Base-by-base conservation (phyloP, 2,329 filamentous ascomycete genomes). In the Rhynchosporium graminicola region DNA sequence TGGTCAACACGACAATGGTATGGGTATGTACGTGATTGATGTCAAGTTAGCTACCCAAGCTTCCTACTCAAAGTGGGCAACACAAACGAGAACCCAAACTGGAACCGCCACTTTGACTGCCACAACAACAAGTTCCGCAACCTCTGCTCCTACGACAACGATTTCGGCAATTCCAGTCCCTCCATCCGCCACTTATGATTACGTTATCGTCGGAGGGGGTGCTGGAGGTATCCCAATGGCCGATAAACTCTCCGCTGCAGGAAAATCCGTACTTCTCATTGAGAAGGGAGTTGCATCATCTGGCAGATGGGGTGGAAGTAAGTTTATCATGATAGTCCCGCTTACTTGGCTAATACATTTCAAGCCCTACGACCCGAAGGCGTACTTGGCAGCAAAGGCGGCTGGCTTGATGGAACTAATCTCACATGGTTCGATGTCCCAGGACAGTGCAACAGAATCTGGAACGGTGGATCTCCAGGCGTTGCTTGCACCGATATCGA, bases 361-460 rank as follows among this genome's bases (percentile, higher is more conserved):
- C 3, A 26, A 65, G 63, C 69, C 28, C 57, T 68, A 28, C 67
- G 71, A 62, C 71, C 69, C 28, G 68, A 71, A 55, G 83, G 77
- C 40, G 20, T 26, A 56, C 42, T 38, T 20, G 20, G 20, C 15
- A 56, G 43, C 26, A 56, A 3, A 3, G 52, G 52, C 12, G 79
- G 87, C 1, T 91, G 88, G 88, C 62, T 74, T 10, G 75, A 81
- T 42, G 82, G 81, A 42, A 84, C 83, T 20, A 84, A 85, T 56
- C 75, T 90, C 40, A 90, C 87, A 6, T 85, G 87, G 55, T 90
- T 91, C 69, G 88, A 91, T 70, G 83, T 90, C 4, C 88, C 88
- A 0, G 86, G 87, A 60, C 82, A 90, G 63, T 89, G 86, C 74
- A 90, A 90, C 73, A 79, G 89, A 75, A 88, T 91, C 50, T 74